Evolutionary conservation across 306 rosid genomes (phyloP).

Genomic region (Glycine latifolia): DNA sequence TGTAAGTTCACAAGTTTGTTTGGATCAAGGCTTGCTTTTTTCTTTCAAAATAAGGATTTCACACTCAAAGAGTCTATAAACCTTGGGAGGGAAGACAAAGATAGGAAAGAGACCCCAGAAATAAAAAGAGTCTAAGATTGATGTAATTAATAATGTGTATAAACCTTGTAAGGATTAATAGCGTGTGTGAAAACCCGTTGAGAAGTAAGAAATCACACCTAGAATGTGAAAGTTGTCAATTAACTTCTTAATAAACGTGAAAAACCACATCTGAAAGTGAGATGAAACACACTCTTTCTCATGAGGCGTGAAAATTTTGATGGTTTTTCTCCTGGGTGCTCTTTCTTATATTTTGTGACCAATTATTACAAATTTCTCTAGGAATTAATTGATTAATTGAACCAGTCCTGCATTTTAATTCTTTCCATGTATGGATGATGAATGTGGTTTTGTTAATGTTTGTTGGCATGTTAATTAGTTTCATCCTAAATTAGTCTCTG

Average conservation of each 20-base stretch:
- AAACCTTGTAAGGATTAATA: neutral
- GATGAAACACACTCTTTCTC: neutral
- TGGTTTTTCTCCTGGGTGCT: neutral
- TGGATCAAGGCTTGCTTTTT: neutral
- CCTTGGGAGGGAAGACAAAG: neutral
- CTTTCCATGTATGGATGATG: slow-evolving; percentile 20
- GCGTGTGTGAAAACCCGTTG: neutral
- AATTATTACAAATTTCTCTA: neutral
- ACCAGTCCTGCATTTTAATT: slow-evolving; percentile 14
- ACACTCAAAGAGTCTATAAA: neutral
- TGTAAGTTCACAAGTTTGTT: slow-evolving; percentile 2
- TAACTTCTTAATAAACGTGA: neutral
- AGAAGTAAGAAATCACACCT: neutral
- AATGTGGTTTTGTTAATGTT: slow-evolving; percentile 33
- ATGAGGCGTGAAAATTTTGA: neutral
- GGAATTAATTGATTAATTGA: neutral
- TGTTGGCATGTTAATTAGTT: slow-evolving; percentile 41
- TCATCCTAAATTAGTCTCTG: slow-evolving; percentile 32
- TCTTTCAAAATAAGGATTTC: neutral
- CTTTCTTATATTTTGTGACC: neutral
- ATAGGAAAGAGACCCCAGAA: neutral
- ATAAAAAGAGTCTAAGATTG: neutral
- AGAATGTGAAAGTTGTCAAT: neutral
- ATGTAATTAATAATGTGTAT: no score
- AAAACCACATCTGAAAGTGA: neutral